Percentiles rank a stretch among this genome's conserved stretches.
Conservation (phyloP, 2,329 filamentous ascomycete genomes). For the Pseudogymnoascus pannorum region DNA sequence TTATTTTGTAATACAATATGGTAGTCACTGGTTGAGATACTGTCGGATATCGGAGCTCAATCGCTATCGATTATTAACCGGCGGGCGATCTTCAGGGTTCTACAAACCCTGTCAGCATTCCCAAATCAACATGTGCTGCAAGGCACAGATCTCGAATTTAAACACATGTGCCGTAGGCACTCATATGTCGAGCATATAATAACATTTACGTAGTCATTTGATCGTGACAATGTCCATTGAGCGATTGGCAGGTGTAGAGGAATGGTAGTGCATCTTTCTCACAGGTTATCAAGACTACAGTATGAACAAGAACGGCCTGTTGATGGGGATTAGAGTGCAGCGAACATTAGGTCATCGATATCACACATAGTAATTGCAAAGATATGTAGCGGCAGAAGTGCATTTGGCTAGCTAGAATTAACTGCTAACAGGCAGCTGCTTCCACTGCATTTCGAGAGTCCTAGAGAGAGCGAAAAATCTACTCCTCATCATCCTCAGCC, state of each 20-base stretch:
- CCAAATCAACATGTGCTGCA: neutral
- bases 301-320: neutral
- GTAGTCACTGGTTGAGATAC: neutral
- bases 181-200: neutral
- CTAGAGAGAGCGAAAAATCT: slow-evolving; percentile 39
- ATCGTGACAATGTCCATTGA: neutral
- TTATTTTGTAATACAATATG: neutral
- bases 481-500: slow-evolving; percentile 97
- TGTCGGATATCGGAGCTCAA: slow-evolving; percentile 2
- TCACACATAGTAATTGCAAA: neutral
- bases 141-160: neutral
- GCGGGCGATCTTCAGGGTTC: slow-evolving; percentile 7
- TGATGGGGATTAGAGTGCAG: neutral
- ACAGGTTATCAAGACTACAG: neutral
- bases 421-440: slow-evolving; percentile 8
- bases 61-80: slow-evolving; percentile 9
- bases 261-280: neutral
- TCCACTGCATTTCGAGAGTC: neutral
- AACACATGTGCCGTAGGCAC: neutral
- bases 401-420: slow-evolving; percentile 9
- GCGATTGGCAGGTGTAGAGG: neutral
- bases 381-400: neutral
- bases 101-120: neutral
- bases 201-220: neutral
- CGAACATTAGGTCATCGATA: neutral